phyloP scores from a whole-genome alignment of 768 basidiomycete genomes.

The Panellus pusillus region DNA sequence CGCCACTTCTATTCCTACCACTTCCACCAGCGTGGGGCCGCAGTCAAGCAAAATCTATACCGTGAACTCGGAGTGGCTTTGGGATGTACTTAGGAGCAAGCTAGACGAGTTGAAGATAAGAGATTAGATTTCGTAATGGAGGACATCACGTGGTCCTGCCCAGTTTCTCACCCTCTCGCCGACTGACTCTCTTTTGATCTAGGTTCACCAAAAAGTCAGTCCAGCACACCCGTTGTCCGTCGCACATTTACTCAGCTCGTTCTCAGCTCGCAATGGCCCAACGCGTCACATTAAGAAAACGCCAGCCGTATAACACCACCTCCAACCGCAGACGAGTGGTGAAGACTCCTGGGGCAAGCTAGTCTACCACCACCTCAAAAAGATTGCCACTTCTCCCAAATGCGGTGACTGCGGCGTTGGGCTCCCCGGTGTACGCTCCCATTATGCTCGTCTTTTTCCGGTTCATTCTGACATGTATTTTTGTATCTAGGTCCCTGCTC shows the following conservation, averaged over 20 bases:
- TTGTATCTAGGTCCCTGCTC: constrained; percentile 80
- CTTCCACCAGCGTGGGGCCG: constrained; percentile 4
- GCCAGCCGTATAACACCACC: constrained; percentile 96
- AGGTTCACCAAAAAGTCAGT: constrained; percentile 17
- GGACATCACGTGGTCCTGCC: too few relatives aligned
- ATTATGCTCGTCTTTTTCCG: not conserved
- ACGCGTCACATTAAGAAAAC: constrained; percentile 99
- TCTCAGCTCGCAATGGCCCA: constrained; percentile 72
- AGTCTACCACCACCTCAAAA: constrained; percentile 97
- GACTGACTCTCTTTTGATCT: constrained; percentile 29
- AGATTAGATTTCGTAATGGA: too few relatives aligned
- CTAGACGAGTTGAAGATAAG: too few relatives aligned
- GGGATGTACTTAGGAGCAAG: too few relatives aligned
- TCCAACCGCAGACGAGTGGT: constrained; percentile 94
- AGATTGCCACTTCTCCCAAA: constrained; percentile 87
- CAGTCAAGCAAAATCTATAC: too few relatives aligned
- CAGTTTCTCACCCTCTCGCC: too few relatives aligned
- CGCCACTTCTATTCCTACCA: constrained; percentile 5
- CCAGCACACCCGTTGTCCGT: constrained; percentile 26
- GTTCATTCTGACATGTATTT: constrained; percentile 9
- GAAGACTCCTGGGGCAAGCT: constrained; percentile 99
- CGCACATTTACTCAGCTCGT: constrained; percentile 24
- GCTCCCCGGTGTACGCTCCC: constrained; percentile 82
- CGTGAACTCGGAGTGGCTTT: too few relatives aligned
- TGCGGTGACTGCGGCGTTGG: constrained; percentile 98